A percentile compares a stretch with the other conserved stretches of the same genome.
Conservation (phyloP, 106 monocot species). For the Dioscorea zingiberensis region DNA sequence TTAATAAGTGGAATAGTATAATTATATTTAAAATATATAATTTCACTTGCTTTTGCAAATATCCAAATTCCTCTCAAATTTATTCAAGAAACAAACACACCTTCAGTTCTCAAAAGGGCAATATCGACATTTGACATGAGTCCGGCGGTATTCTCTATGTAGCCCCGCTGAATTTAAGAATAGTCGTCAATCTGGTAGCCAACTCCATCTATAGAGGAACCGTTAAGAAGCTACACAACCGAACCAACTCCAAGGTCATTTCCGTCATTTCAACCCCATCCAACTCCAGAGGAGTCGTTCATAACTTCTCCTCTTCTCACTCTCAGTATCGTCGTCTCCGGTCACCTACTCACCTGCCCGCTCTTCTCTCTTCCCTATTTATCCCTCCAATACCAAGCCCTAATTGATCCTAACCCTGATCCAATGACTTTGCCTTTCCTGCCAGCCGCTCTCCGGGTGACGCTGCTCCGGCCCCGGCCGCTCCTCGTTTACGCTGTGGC, state of each 20-base stretch:
- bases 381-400: neutral
- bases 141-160: neutral
- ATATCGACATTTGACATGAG: neutral
- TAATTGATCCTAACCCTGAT: neutral
- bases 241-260: neutral
- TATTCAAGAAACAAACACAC: too few relatives aligned
- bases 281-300: constrained; percentile 1
- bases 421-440: constrained; percentile 14
- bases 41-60: too few relatives aligned
- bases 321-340: constrained; percentile 7
- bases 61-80: too few relatives aligned
- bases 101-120: too few relatives aligned
- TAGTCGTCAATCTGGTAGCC: neutral
- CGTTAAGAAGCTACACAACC: neutral
- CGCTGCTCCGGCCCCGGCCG: constrained; percentile 20
- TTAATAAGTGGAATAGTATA: too few relatives aligned
- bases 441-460: neutral
- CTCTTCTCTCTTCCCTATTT: neutral
- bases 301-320: neutral
- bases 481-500: constrained; percentile 31
- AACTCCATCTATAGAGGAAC: neutral
- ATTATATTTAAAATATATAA: too few relatives aligned
- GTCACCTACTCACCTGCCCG: neutral
- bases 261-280: neutral
- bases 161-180: neutral